Percentiles rank a stretch among this genome's conserved stretches.
Conservation (phyloP, 1,284 basidiomycete genomes). For the Boletus semigastroideus region DNA sequence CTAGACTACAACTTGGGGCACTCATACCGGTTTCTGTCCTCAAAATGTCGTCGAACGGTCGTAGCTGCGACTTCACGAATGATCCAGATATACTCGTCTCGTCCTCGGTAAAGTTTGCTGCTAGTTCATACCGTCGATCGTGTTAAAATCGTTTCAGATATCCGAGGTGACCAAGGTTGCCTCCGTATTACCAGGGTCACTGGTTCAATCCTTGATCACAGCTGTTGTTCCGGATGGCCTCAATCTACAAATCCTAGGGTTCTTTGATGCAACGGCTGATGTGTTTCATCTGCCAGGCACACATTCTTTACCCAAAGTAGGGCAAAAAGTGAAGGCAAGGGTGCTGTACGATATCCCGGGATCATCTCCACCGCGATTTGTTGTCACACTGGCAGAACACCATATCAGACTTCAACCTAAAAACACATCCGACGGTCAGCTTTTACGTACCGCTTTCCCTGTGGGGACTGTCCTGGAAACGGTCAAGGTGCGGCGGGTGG, state of each 20-base stretch:
- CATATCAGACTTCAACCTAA: constrained; percentile 56
- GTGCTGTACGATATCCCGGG: constrained; percentile 82
- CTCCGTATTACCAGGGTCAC: constrained; percentile 84
- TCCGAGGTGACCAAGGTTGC: constrained; percentile 78
- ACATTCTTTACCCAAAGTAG: constrained; percentile 67
- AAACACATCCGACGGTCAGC: constrained; percentile 24
- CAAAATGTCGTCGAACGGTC: constrained; percentile 67
- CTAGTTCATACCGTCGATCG: constrained; percentile 10
- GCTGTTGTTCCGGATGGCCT: constrained; percentile 78
- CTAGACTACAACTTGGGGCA: constrained; percentile 64
- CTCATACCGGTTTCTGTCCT: constrained; percentile 64
- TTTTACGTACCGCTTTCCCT: constrained; percentile 61
- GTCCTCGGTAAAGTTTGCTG: constrained; percentile 48
- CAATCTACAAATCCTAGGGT: constrained; percentile 89
- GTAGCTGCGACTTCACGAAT: constrained; percentile 63
- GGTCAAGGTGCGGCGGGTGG: constrained; percentile 73
- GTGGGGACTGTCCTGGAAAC: constrained; percentile 72
- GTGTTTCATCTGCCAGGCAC: constrained; percentile 68
- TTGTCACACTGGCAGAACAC: constrained; percentile 76
- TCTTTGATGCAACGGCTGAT: constrained; percentile 92
- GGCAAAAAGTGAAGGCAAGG: constrained; percentile 86
- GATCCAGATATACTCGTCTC: constrained; percentile 47
- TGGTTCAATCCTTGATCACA: constrained; percentile 87
- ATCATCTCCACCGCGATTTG: constrained; percentile 74
- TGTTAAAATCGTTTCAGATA: constrained; percentile 41